These are phyloP conservation scores for Plasmodium coatneyi DNA, from an alignment of 169 alveolate species.

Conservation along the genomic window DNA sequence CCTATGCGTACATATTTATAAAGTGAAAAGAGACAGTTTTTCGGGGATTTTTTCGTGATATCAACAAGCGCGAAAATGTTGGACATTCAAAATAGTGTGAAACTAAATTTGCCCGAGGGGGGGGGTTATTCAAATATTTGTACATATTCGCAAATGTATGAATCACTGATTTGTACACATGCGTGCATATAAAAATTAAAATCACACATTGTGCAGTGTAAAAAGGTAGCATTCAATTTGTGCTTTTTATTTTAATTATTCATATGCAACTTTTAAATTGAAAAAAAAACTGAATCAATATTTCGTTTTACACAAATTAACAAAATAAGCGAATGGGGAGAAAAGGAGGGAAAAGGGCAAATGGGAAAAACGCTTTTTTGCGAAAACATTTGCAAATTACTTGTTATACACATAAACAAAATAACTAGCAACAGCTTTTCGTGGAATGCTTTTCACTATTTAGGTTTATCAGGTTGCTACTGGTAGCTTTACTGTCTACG, in stretches of 20 bases:
- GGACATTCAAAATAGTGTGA: constrained; percentile 54
- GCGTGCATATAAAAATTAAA: constrained; percentile 5
- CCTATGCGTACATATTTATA: constrained; percentile 7
- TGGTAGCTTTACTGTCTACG: constrained; percentile 22
- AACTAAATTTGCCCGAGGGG: not conserved
- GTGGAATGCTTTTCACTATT: constrained; percentile 49
- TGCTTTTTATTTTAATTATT: constrained; percentile 38
- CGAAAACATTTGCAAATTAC: not conserved
- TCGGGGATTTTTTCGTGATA: constrained; percentile 15
- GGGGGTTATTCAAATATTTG: constrained; percentile 7
- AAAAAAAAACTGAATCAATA: constrained; percentile 29
- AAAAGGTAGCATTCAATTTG: constrained; percentile 7
- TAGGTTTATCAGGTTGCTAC: constrained; percentile 53
- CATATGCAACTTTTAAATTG: constrained; percentile 37
- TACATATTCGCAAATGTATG: constrained; percentile 20
- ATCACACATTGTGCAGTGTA: constrained; percentile 29
- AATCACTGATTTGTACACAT: constrained; percentile 9
- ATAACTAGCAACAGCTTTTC: constrained; percentile 53
- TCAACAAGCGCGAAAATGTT: constrained; percentile 40
- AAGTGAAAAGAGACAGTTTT: constrained; percentile 28
- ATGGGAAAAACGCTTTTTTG: constrained; percentile 6
- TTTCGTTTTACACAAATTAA: constrained; percentile 26
- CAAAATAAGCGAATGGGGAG: not conserved
- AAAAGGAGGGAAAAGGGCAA: not conserved
- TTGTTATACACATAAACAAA: constrained; percentile 12